Base-by-base conservation (phyloP, 2,329 filamentous ascomycete genomes). In the Neopestalotiopsis clavispora region DNA sequence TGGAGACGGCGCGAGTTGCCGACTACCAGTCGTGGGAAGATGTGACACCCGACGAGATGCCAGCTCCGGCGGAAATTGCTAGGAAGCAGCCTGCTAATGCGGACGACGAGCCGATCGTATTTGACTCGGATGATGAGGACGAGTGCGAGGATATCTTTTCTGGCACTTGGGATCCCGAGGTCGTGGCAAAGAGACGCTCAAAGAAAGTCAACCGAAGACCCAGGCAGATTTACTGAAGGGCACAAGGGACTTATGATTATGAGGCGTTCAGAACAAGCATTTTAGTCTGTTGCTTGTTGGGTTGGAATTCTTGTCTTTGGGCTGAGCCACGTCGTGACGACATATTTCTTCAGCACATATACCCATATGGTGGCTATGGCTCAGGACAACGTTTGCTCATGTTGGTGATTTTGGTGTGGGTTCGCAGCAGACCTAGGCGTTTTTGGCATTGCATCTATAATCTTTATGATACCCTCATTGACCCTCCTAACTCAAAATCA, bases 121-220 rank as follows among this genome's bases (percentile, higher is more conserved):
- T 91, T 72, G 87, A 91, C 79, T 90, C 87, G 28, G 86, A 87
- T 9, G 87, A 91, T 49, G 88, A 91, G 69, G 89, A 91, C 52
- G 90, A 92, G 75, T 91, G 90, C 66, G 89, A 91, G 67, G 89
- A 91, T 58, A 80, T 92, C 42, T 92, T 92, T 77, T 80, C 84
- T 0, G 90, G 90, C 1, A 82, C 82, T 4, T 92, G 90, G 90
- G 85, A 91, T 74, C 80, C 87, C 2, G 83, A 84, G 30, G 79
- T 79, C 1, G 87, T 85, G 13, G 84, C 84, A 1, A 82, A 79
- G 74, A 81, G 86, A 66, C 81, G 86, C 66, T 79, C 76, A 28
- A 78, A 78, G 42, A 82, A 80, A 74, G 75, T 79, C 40, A 52
- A 61, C 20, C n/a, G 20, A 57, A 34, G 65, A 28, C 52, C 40